Evolutionary conservation across 176 grass and related monocot species (phyloP).

Genomic region (Lolium multiflorum): DNA sequence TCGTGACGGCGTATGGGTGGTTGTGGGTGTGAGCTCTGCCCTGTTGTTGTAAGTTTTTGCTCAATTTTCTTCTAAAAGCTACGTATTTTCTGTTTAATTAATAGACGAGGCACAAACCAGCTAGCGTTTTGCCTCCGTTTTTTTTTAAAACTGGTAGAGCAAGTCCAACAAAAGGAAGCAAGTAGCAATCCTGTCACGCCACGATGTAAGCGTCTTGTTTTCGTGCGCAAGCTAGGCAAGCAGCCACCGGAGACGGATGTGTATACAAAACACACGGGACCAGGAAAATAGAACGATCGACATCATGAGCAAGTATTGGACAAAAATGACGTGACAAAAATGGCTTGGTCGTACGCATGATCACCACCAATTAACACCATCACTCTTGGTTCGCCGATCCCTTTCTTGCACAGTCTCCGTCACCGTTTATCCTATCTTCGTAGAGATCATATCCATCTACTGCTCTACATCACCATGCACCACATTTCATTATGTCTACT

Average conservation of each 20-base stretch:
- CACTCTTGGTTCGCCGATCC: conserved; percentile 35
- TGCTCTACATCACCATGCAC: too few species aligned
- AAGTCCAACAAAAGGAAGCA: too few species aligned
- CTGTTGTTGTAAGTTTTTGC: too few species aligned
- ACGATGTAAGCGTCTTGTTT: background rate
- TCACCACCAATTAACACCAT: background rate
- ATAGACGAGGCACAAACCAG: too few species aligned
- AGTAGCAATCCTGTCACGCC: too few species aligned
- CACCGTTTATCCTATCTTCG: background rate
- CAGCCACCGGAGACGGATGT: background rate
- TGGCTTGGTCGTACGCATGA: background rate
- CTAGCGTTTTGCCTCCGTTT: too few species aligned
- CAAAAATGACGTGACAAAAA: conserved; percentile 1
- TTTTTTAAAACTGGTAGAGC: too few species aligned
- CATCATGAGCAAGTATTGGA: background rate
- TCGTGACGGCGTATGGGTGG: too few species aligned
- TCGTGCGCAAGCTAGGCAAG: background rate
- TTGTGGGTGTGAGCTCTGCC: too few species aligned
- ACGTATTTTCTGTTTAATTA: too few species aligned
- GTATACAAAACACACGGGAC: background rate
- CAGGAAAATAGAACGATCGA: background rate
- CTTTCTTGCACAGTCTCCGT: conserved; percentile 11
- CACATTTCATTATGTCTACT: background rate
- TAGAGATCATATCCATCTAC: too few species aligned
- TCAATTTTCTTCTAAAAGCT: too few species aligned